Evolutionary conservation across 148 eudicot species (phyloP).

Genomic region (Rheum nobile): DNA sequence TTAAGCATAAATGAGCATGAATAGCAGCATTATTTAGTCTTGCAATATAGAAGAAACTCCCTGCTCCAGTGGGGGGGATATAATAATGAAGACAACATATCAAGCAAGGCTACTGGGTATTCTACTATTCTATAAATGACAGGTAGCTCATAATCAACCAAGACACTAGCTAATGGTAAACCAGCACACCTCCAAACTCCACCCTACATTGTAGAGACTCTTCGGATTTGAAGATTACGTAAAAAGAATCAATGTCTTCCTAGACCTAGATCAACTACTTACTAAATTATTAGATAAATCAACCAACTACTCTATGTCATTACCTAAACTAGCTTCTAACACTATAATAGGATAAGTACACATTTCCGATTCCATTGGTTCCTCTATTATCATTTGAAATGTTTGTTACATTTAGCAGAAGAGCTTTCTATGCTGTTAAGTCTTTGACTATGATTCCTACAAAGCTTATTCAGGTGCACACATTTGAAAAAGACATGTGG

Average conservation of each 20-base stretch:
- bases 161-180: no score
- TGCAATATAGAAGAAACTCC: no score
- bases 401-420: background rate
- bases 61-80: no score
- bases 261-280: background rate
- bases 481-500: background rate
- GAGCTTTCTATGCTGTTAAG: background rate
- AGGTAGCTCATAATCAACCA: no score
- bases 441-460: background rate
- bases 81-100: no score
- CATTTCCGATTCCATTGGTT: background rate
- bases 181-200: background rate
- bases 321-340: background rate
- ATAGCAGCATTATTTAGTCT: no score
- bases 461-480: background rate
- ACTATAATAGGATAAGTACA: background rate
- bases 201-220: background rate
- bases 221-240: background rate
- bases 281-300: background rate
- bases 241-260: background rate
- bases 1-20: no score
- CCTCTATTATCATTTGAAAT: background rate
- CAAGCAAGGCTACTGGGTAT: no score
- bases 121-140: no score
- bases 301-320: background rate